Evolutionary conservation across 495 filamentous ascomycete species (phyloP), one percentile per base, ranked within the genome.

Genomic region (Penicillium coprophilum): DNA sequence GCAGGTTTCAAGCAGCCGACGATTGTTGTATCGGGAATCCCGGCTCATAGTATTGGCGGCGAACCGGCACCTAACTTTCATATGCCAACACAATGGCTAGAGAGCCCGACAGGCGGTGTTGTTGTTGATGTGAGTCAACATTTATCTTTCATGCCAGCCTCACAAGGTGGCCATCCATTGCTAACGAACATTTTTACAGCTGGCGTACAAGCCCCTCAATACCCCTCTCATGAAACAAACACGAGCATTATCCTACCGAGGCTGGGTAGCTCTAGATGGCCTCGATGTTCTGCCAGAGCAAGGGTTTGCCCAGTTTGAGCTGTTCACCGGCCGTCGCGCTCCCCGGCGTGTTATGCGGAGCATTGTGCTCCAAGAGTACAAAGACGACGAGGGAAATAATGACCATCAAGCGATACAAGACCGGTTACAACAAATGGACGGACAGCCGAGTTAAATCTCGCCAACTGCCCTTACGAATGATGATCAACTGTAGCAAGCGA

Each of bases 221-320:
- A 91, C 88, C 0, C 87, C 89, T 1, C 72, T 93, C 0, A 81
- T 91, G 30, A 73, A 78, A 31, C 88, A 92, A 60, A 81, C 86
- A 11, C 70, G 78, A 7, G 64, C 64, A 12, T 66, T 87, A 13
- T 81, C 84, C 0, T 80, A 83, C 24, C 73, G 75, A 5, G 82
- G 83, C 0, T 93, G 88, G 88, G 82, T 88, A 2, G 83, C 87
- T 5, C 78, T 92, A 41, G 88, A 92, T 55, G 89, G 88, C 6
- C 74, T 92, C 6, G 89, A 91, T 56, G 81, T 92, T 6, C 78
- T 93, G 2, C 83, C 85, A 0, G 88, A 92, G 70, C 89, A 91
- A 76, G 89, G 86, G 0, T 90, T 88, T 65, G 87, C 88, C 39
- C 87, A 90, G 28, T 93, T 92, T 62, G 89, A 92, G 65, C 70